Evolutionary conservation across 768 basidiomycete genomes (phyloP).

Genomic region (Suillus weaverae): DNA sequence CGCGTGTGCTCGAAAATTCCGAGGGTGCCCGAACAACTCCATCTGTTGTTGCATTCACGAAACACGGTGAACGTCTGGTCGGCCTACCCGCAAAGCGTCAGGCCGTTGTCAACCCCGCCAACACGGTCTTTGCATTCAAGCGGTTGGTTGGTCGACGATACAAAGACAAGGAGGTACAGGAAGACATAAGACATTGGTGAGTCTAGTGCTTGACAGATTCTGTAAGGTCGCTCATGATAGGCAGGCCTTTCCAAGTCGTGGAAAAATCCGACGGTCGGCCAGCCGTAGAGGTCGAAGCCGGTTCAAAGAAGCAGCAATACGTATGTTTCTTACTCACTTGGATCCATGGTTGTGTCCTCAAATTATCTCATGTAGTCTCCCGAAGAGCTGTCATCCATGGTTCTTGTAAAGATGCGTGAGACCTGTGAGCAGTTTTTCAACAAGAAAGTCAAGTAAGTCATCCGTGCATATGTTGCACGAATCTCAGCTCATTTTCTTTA

Average conservation of each 20-base stretch:
- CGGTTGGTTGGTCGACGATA: conserved; percentile 93
- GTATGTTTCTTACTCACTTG: conserved; percentile 44
- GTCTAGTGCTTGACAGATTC: conserved; percentile 12
- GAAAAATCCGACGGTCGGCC: conserved; percentile 72
- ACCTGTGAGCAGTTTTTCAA: conserved; percentile 93
- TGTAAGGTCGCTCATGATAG: neutral
- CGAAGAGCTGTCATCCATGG: conserved; percentile 87
- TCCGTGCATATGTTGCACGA: neutral
- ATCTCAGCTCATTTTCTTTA: conserved; percentile 23
- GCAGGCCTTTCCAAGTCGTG: conserved; percentile 81
- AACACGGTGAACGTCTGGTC: conserved; percentile 94
- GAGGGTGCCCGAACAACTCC: conserved; percentile 98
- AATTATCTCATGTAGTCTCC: conserved; percentile 52
- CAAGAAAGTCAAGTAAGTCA: conserved; percentile 86
- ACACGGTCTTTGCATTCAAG: conserved; percentile 95
- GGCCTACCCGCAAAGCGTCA: conserved; percentile 97
- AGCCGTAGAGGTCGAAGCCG: conserved; percentile 81
- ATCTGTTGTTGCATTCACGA: conserved; percentile 98
- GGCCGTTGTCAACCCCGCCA: conserved; percentile 91
- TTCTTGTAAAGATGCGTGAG: conserved; percentile 90
- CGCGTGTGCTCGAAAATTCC: conserved; percentile 95
- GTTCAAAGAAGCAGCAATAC: conserved; percentile 77
- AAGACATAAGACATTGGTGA: conserved; percentile 84
- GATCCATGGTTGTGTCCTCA: neutral
- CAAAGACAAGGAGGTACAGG: conserved; percentile 90